Evolutionary conservation across 768 basidiomycete species (phyloP).

Genomic region (Crucibulum laeve): DNA sequence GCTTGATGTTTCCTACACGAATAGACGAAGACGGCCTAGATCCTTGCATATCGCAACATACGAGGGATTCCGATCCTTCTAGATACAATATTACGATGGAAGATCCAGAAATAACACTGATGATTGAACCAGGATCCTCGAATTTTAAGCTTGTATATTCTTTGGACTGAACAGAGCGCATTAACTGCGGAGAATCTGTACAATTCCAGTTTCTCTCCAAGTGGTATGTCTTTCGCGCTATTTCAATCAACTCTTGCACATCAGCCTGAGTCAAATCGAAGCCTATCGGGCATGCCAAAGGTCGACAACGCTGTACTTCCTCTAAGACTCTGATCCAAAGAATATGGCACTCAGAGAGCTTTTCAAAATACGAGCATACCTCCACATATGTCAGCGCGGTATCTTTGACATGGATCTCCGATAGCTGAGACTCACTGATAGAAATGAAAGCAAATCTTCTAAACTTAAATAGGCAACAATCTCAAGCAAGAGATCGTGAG

Average conservation of each 20-base stretch:
- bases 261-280: not conserved
- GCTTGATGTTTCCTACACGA: not conserved
- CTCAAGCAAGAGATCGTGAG: not conserved
- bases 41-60: not conserved
- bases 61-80: not conserved
- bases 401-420: not conserved
- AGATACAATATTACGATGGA: not conserved
- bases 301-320: not conserved
- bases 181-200: not conserved
- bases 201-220: not conserved
- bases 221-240: not conserved
- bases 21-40: not conserved
- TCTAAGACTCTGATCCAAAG: not conserved
- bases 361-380: not conserved
- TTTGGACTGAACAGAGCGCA: not conserved
- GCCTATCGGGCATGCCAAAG: not conserved
- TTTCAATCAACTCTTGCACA: not conserved
- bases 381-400: not conserved
- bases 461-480: not conserved
- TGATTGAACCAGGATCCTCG: not conserved
- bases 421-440: not conserved
- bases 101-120: not conserved
- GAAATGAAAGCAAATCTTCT: not conserved
- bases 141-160: not conserved
- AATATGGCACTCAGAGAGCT: not conserved